phyloP scores from a whole-genome alignment of 2,329 filamentous ascomycete species.

The Karstenula rhodostoma region DNA sequence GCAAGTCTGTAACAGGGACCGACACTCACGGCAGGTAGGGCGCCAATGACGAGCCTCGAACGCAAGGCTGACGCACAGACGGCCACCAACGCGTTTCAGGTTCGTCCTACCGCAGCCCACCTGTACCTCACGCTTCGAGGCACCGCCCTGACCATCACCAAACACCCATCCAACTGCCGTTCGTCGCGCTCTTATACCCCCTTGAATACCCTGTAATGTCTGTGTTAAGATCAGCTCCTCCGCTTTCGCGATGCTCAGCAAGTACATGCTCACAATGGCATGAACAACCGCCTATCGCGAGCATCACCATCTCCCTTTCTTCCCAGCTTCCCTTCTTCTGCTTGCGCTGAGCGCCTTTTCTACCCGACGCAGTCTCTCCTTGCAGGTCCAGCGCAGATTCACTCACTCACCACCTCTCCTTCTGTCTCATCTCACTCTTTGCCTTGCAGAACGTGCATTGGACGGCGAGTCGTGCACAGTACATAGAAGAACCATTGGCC shows the following conservation, averaged over 20 bases:
- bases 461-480: conserved; percentile 18
- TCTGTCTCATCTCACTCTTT: conserved; percentile 35
- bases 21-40: conserved; percentile 8
- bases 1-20: conserved; percentile 12
- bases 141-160: conserved; percentile 17
- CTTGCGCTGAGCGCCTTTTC: conserved; percentile 40
- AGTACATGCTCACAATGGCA: conserved; percentile 27
- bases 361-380: conserved; percentile 32
- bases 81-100: conserved; percentile 20
- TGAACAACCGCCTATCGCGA: conserved; percentile 39
- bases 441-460: conserved; percentile 36
- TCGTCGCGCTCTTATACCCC: conserved; percentile 20
- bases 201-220: conserved; percentile 30
- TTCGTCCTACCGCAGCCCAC: conserved; percentile 7
- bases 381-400: conserved; percentile 40
- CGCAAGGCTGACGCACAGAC: conserved; percentile 9
- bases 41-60: conserved; percentile 14
- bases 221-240: conserved; percentile 30
- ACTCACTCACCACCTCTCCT: conserved; percentile 25
- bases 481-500: conserved; percentile 22
- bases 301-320: conserved; percentile 28
- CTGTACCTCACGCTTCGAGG: conserved; percentile 16
- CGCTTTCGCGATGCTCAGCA: conserved; percentile 16
- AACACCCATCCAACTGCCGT: conserved; percentile 28
- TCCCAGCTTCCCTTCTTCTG: conserved; percentile 24